These are phyloP conservation scores for Kentomonas sorsogonicus DNA, from an alignment of 208 protist genomes.

Conservation along the genomic window DNA sequence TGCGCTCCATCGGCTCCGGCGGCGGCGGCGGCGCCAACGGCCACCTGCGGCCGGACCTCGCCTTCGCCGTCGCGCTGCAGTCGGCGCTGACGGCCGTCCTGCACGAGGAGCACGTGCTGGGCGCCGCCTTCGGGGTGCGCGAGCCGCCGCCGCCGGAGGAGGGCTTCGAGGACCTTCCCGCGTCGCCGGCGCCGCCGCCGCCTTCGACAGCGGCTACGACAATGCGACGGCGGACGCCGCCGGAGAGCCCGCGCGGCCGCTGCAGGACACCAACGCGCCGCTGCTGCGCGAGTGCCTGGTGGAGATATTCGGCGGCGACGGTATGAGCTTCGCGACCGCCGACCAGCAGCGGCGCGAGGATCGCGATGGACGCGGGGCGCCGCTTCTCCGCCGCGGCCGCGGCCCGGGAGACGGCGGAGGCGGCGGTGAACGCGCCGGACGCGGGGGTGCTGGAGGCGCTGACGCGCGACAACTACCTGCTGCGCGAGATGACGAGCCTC, in stretches of 20 bases:
- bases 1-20: conserved; percentile 25
- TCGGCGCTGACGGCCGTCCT: conserved; percentile 47
- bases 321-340: conserved; percentile 9
- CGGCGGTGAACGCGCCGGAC: background rate
- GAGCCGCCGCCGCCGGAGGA: conserved; percentile 16
- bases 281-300: conserved; percentile 56
- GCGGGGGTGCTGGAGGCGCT: background rate
- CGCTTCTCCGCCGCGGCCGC: background rate
- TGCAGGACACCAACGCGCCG: conserved; percentile 15
- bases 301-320: conserved; percentile 70
- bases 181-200: background rate
- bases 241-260: conserved; percentile 4
- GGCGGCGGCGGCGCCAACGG: conserved; percentile 31
- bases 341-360: background rate
- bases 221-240: background rate
- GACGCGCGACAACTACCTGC: conserved; percentile 59
- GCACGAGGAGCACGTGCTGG: conserved; percentile 64
- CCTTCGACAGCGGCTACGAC: background rate
- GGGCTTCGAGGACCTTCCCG: conserved; percentile 13
- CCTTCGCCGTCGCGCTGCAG: conserved; percentile 74
- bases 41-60: conserved; percentile 65
- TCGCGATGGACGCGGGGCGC: background rate
- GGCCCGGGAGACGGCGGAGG: conserved; percentile 4
- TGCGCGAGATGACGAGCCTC: conserved; percentile 39
- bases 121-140: conserved; percentile 56